Evolutionary conservation across 1,284 basidiomycete species (phyloP), one percentile per base, ranked within the genome.

Genomic region (Ceratobasidium sp.): DNA sequence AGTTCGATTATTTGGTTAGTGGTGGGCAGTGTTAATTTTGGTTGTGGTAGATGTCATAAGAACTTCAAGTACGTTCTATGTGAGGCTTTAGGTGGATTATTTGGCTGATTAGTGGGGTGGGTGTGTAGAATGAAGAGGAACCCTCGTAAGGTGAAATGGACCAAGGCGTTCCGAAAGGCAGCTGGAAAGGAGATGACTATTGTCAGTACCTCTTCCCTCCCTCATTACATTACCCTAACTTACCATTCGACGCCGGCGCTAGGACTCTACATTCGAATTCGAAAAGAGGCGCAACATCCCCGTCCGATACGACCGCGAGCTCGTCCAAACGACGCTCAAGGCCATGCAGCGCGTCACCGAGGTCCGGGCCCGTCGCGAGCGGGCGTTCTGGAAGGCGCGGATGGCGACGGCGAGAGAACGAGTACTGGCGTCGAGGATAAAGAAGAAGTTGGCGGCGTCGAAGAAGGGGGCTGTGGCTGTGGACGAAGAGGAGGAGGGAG

Each of bases 131-230:
- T 99, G 97, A 99, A 99, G 87, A 93, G 98, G 65, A 99, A 99
- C 85, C 98, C 98, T 62, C 91, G 98, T 78, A 99, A 99, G 86
- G 97, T 99, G 65, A 90, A 95, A 80, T 99, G 98, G 98, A 99
- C 98, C 72, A 99, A 99, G 85, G 98, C 98, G 19, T 99, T 99
- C 90, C 90, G 98, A 79, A 98, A 97, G 83, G 96, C 98, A 29
- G 95, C 96, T 75, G 98, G 98, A 78, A 99, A 99, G 86, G 98
- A 99, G 86, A 99, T 99, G 98, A 97, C 95, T 15, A 94, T 99
- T 81, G 96, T 97, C 81, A 83, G 93, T 84, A 14, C 29, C 14
- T 45, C n/a, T 60, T n/a, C 77, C 22, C 29, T 74, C 15, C 54
- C 44, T 50, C 59, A 24, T 50, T 17, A 29, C 19, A 29, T 64